These are phyloP conservation scores for Heritiera fomes DNA, from an alignment of 345 rosid species.

Conservation along the genomic window DNA sequence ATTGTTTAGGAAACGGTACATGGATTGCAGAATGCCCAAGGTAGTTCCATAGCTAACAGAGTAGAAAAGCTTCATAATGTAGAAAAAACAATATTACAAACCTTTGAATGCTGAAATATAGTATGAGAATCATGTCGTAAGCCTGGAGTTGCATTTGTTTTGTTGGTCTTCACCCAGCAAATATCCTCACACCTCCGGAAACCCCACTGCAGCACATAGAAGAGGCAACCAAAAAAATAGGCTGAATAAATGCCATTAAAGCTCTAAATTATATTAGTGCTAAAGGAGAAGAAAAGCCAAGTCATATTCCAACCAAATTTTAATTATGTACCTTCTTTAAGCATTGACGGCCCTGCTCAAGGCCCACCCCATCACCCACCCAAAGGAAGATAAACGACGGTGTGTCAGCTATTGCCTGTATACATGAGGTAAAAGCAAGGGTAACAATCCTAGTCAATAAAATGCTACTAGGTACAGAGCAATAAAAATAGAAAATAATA, in stretches of 20 bases:
- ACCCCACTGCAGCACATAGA: slow-evolving; percentile 71
- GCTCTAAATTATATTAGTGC: not conserved
- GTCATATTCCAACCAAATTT: slow-evolving; percentile 8
- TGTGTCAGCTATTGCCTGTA: slow-evolving; percentile 93
- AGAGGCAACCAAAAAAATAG: slow-evolving; percentile 9
- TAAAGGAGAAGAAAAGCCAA: not conserved
- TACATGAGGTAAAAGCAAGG: slow-evolving; percentile 6
- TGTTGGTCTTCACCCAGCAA: slow-evolving; percentile 99
- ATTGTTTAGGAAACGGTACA: slow-evolving; percentile 12
- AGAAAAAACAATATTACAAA: slow-evolving; percentile 33
- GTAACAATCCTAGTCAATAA: not conserved
- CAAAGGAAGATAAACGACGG: slow-evolving; percentile 98
- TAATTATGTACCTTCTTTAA: slow-evolving; percentile 69
- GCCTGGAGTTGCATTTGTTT: slow-evolving; percentile 86
- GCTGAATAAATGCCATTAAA: not conserved
- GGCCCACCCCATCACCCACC: slow-evolving; percentile 99
- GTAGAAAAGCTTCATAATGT: not conserved
- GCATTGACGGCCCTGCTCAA: slow-evolving; percentile 98
- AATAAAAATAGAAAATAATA: not conserved
- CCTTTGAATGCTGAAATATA: slow-evolving; percentile 98
- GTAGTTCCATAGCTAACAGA: slow-evolving; percentile 14
- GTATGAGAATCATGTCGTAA: slow-evolving; percentile 95
- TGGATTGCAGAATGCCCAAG: slow-evolving; percentile 7
- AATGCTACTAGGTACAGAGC: not conserved
- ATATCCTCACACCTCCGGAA: slow-evolving; percentile 98